Conservation (phyloP, 768 basidiomycete genomes). For the Lactifluus piperatus region DNA sequence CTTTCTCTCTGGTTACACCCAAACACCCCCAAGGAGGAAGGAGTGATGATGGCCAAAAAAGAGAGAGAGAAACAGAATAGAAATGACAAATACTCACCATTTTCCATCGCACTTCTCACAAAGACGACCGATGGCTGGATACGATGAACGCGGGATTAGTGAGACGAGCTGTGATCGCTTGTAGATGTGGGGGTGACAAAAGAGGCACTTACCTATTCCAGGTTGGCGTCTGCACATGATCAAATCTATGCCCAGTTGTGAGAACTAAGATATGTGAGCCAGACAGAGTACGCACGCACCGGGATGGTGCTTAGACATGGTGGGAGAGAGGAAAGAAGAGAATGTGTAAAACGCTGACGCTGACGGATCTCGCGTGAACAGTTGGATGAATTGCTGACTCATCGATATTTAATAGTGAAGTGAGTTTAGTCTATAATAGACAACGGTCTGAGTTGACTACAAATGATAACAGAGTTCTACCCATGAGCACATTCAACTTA, state of each 20-base stretch:
- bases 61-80: background rate
- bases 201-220: conserved; percentile 68
- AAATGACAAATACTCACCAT: conserved; percentile 56
- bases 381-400: conserved; percentile 5
- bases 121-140: conserved; percentile 85
- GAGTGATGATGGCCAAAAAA: background rate
- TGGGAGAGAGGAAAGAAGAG: background rate
- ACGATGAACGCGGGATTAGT: background rate
- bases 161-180: background rate
- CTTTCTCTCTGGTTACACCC: background rate
- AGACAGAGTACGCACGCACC: conserved; percentile 18
- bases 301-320: conserved; percentile 32
- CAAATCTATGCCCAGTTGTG: conserved; percentile 49
- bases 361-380: background rate
- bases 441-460: background rate
- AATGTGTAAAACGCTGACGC: background rate
- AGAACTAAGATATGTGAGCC: background rate
- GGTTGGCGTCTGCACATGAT: conserved; percentile 98
- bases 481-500: background rate
- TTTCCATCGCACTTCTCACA: conserved; percentile 99
- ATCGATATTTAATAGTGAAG: background rate
- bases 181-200: background rate
- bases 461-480: conserved; percentile 5
- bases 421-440: background rate
- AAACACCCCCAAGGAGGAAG: background rate